Conservation (phyloP, 2,329 filamentous ascomycete species). For the Mycogone perniciosa region DNA sequence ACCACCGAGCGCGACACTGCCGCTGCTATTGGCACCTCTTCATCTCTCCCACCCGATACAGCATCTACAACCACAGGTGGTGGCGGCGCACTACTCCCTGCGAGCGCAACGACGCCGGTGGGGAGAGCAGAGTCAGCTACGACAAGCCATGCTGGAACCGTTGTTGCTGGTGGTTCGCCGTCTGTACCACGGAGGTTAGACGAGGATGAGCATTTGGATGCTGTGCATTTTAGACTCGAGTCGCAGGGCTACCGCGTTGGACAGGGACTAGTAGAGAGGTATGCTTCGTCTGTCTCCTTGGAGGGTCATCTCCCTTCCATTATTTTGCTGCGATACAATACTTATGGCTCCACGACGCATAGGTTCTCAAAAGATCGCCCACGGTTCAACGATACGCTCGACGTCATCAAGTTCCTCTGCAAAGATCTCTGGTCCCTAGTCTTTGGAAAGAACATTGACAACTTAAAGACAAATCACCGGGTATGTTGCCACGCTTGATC, state of each 20-base stretch:
- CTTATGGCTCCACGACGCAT: neutral
- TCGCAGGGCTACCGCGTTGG: constrained; percentile 85
- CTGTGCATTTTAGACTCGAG: constrained; percentile 79
- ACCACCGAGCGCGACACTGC: constrained; percentile 61
- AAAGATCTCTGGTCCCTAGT: constrained; percentile 95
- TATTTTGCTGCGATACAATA: constrained; percentile 4
- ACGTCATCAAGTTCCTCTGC: constrained; percentile 97
- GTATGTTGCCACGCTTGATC: constrained; percentile 37
- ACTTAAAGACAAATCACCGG: constrained; percentile 95
- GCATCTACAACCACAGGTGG: neutral
- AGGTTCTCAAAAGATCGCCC: constrained; percentile 80
- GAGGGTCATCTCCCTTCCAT: no score
- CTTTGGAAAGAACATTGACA: constrained; percentile 96
- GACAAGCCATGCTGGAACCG: neutral
- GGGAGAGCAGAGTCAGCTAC: neutral
- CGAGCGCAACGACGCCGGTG: constrained; percentile 14
- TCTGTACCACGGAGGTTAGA: constrained; percentile 35
- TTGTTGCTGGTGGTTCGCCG: neutral
- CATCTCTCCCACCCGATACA: neutral
- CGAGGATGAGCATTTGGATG: constrained; percentile 77
- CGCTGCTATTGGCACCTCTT: constrained; percentile 20
- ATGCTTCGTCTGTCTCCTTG: constrained; percentile 19
- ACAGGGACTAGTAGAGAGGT: constrained; percentile 87
- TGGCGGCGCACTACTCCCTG: neutral
- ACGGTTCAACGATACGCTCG: constrained; percentile 84